Conservation (phyloP, 1,284 basidiomycete species). For the Hemileia vastatrix region DNA sequence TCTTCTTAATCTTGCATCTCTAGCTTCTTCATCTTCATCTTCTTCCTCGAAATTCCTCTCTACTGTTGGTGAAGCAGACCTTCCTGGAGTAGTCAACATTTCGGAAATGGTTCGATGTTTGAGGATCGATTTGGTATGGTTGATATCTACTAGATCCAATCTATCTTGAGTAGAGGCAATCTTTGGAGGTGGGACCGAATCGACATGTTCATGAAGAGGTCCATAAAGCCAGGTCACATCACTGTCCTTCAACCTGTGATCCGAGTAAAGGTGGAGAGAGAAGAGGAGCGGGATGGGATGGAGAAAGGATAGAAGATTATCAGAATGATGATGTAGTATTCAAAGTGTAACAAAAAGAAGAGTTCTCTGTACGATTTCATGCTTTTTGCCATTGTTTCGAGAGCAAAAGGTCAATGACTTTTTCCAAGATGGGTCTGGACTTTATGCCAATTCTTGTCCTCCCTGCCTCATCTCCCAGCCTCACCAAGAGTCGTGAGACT, state of each 20-base stretch:
- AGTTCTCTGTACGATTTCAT: too few species aligned
- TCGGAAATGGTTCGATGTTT: constrained; percentile 91
- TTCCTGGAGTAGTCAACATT: constrained; percentile 52
- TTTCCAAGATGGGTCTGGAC: too few species aligned
- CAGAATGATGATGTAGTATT: constrained; percentile 25
- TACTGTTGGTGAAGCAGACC: constrained; percentile 44
- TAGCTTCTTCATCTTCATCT: constrained; percentile 34
- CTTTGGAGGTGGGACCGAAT: constrained; percentile 54
- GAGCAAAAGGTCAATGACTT: too few species aligned
- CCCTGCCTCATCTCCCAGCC: too few species aligned
- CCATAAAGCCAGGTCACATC: constrained; percentile 99
- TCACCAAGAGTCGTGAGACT: too few species aligned
- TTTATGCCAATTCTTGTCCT: too few species aligned
- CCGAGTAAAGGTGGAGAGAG: constrained; percentile 20
- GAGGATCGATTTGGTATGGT: constrained; percentile 75
- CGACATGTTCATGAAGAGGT: constrained; percentile 80
- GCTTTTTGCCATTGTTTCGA: too few species aligned
- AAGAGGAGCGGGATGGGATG: constrained; percentile 2
- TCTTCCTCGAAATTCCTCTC: constrained; percentile 49
- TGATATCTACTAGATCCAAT: constrained; percentile 48
- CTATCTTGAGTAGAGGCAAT: constrained; percentile 50
- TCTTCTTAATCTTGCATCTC: constrained; percentile 25
- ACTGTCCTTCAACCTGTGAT: constrained; percentile 95
- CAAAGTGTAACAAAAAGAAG: constrained; percentile 1
- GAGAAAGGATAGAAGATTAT: constrained; percentile 17